Evolutionary conservation across 192 early-diverging fungal species (phyloP), one percentile per base, ranked within the genome.

Genomic region (Coemansia sp.): DNA sequence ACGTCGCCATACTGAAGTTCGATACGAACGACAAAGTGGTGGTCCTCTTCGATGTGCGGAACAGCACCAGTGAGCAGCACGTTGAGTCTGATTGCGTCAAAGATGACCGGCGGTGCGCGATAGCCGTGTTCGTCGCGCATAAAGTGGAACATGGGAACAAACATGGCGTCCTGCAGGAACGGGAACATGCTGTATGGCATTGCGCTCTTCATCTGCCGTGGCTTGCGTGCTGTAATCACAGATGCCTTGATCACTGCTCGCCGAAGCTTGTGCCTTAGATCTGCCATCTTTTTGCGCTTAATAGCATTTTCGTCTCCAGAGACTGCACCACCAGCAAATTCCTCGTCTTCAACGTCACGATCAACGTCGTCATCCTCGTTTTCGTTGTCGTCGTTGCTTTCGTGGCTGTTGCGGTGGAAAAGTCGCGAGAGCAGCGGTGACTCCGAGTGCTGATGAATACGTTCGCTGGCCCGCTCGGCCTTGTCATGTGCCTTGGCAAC

Each of bases 1-100:
- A 86, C 69, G 47, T 90, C 88, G 12, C 90, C 90, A 57, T 91
- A 91, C 61, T 85, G 79, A 17, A 89, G 69, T 58, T 85, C 85
- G 39, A 91, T 85, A n/a, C 89, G 84, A 55, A 88, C 85, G 9
- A 80, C 62, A 55, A 77, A 82, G 50, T 85, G 83, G 39, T 83
- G 72, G 42, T 71, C 69, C 24, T 72, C 69, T 24, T 58, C 64
- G 19, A 25, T 40, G 11, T 46, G 21, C 38, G 66, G 43, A 24
- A 25, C 18, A 1, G 53, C 40, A 21, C 59, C 55, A 0, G 66
- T 50, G 47, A 59, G 55, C 11, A 38, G 53, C 19, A 81, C 62
- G 43, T 51, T 69, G 37, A 81, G 70, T 13, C 55, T 64, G 47
- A 81, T 69, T 2, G 80, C 80, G 39, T 81, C 71, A 33, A 78